Evolutionary conservation across 805 yeast species (phyloP).

Genomic region (Yarrowia yakushimensis): DNA sequence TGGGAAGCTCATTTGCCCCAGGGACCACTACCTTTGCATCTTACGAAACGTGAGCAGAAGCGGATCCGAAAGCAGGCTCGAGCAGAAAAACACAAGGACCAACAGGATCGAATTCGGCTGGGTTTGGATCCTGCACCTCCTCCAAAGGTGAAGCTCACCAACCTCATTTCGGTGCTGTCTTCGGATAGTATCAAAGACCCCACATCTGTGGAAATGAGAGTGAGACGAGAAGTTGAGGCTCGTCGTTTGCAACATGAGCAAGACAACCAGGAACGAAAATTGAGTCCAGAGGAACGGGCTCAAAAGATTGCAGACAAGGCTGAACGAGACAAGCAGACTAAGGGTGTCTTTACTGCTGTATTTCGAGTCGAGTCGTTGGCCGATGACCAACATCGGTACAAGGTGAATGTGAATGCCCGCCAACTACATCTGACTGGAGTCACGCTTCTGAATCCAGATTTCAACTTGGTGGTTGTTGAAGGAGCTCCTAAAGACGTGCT

Average conservation of each 20-base stretch:
- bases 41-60: constrained; percentile 76
- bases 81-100: constrained; percentile 57
- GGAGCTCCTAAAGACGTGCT: constrained; percentile 63
- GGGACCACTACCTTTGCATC: constrained; percentile 46
- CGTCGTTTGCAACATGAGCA: constrained; percentile 57
- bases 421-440: constrained; percentile 67
- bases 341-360: constrained; percentile 57
- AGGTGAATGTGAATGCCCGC: constrained; percentile 76
- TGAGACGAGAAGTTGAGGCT: constrained; percentile 62
- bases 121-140: constrained; percentile 87
- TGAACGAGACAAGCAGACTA: constrained; percentile 43
- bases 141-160: constrained; percentile 80
- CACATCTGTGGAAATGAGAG: constrained; percentile 73
- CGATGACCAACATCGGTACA: constrained; percentile 66
- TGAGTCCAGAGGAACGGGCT: constrained; percentile 54
- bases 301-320: constrained; percentile 48
- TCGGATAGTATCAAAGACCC: constrained; percentile 86
- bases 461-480: constrained; percentile 64
- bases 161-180: constrained; percentile 81
- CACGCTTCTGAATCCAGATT: constrained; percentile 35
- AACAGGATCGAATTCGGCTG: constrained; percentile 69
- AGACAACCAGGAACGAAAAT: constrained; percentile 59
- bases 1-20: constrained; percentile 49
- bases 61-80: constrained; percentile 69
- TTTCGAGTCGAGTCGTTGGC: constrained; percentile 53